A percentile compares a stretch with the other conserved stretches of the same genome.
These are phyloP conservation scores for Lactarius quietus DNA, from an alignment of 768 basidiomycete species.

Conservation along the genomic window DNA sequence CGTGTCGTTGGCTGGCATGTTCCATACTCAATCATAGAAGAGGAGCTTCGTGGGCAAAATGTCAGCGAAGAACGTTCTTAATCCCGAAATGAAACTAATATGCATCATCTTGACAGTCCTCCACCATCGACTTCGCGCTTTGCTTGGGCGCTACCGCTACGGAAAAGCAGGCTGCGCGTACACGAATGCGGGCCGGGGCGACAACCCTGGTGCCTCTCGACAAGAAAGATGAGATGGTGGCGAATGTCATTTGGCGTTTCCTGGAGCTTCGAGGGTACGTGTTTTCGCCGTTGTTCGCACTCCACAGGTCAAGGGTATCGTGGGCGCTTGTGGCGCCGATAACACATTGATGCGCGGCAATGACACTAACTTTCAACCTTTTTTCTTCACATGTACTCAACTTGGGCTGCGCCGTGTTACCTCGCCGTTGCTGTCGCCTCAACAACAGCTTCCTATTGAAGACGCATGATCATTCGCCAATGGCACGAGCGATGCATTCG, in stretches of 20 bases:
- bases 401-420: slow-evolving; percentile 8
- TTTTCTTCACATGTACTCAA: slow-evolving; percentile 12
- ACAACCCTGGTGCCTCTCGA: slow-evolving; percentile 55
- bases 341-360: slow-evolving; percentile 21
- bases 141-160: slow-evolving; percentile 88
- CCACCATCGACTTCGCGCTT: slow-evolving; percentile 94
- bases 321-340: slow-evolving; percentile 25
- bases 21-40: slow-evolving; percentile 77
- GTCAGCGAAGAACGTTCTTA: slow-evolving; percentile 47
- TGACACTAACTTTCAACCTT: slow-evolving; percentile 14
- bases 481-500: slow-evolving; percentile 88
- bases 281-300: slow-evolving; percentile 14
- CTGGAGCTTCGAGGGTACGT: slow-evolving; percentile 91
- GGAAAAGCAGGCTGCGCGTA: slow-evolving; percentile 77
- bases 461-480: slow-evolving; percentile 81
- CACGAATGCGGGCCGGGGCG: slow-evolving; percentile 59
- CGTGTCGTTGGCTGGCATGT: slow-evolving; percentile 91
- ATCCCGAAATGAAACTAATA: neutral
- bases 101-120: slow-evolving; percentile 55
- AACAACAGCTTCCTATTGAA: slow-evolving; percentile 78
- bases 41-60: slow-evolving; percentile 93
- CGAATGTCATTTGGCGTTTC: slow-evolving; percentile 98
- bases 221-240: slow-evolving; percentile 97
- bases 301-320: slow-evolving; percentile 12
- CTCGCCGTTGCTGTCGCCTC: slow-evolving; percentile 14